phyloP scores from a whole-genome alignment of 2,329 filamentous ascomycete species.

The Neopestalotiopsis sp. region DNA sequence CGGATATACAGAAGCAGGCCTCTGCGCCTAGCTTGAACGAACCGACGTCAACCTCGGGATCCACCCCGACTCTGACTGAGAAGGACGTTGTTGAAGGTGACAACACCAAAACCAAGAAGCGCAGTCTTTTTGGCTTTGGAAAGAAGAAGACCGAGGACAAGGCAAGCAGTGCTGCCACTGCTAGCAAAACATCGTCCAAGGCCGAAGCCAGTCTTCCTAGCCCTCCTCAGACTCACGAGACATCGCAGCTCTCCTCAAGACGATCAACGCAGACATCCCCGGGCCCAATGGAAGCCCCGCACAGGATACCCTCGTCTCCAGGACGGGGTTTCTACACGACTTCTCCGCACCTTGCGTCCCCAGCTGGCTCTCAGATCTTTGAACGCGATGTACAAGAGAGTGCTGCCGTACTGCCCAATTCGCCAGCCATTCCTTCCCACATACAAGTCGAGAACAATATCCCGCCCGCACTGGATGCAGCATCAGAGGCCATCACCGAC shows the following conservation, averaged over 20 bases:
- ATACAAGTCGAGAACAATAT: slow-evolving; percentile 96
- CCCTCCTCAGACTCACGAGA: slow-evolving; percentile 36
- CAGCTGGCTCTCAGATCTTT: slow-evolving; percentile 83
- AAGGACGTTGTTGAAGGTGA: slow-evolving; percentile 34
- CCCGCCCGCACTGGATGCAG: slow-evolving; percentile 87
- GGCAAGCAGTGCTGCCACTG: slow-evolving; percentile 23
- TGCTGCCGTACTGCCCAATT: slow-evolving; percentile 68
- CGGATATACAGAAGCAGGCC: slow-evolving; percentile 32
- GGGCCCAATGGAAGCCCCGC: slow-evolving; percentile 46
- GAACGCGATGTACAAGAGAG: slow-evolving; percentile 93
- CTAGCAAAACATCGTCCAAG: slow-evolving; percentile 36
- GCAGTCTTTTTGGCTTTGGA: slow-evolving; percentile 64
- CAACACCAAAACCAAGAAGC: slow-evolving; percentile 55
- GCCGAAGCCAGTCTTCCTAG: slow-evolving; percentile 37
- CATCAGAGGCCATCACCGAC: slow-evolving; percentile 90
- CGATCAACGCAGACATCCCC: slow-evolving; percentile 48
- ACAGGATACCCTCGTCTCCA: slow-evolving; percentile 66
- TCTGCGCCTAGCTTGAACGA: slow-evolving; percentile 31
- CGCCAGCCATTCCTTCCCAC: slow-evolving; percentile 88
- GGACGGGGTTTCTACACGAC: slow-evolving; percentile 66
- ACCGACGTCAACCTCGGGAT: slow-evolving; percentile 30
- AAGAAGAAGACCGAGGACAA: slow-evolving; percentile 63
- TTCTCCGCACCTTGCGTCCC: slow-evolving; percentile 78
- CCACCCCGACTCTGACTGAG: slow-evolving; percentile 37
- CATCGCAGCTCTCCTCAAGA: slow-evolving; percentile 41